Evolutionary conservation across 2,329 filamentous ascomycete genomes (phyloP).

Genomic region (Phialophora expanda): DNA sequence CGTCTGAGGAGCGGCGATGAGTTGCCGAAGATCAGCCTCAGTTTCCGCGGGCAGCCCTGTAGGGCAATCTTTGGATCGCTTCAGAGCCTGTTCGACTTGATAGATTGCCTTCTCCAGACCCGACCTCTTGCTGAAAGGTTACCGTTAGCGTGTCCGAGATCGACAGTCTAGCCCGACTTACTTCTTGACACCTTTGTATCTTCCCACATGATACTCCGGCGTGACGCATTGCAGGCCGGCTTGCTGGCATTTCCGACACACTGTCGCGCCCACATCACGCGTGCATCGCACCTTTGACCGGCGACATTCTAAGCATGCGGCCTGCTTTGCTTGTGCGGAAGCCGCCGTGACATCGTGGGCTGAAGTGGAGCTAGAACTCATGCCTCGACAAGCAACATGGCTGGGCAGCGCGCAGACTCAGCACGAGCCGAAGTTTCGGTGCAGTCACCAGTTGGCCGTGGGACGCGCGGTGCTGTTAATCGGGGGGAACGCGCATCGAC

Average conservation of each 20-base stretch:
- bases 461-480: not conserved
- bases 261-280: slow-evolving; percentile 57
- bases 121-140: slow-evolving; percentile 66
- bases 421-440: not conserved
- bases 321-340: slow-evolving; percentile 34
- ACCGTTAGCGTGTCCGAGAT: slow-evolving; percentile 27
- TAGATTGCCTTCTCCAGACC: slow-evolving; percentile 75
- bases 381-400: slow-evolving; percentile 28
- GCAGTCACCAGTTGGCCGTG: not conserved
- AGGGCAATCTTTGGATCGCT: slow-evolving; percentile 58
- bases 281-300: slow-evolving; percentile 72
- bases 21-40: slow-evolving; percentile 55
- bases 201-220: slow-evolving; percentile 73
- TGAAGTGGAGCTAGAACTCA: slow-evolving; percentile 29
- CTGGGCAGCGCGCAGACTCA: not conserved
- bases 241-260: slow-evolving; percentile 67
- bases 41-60: slow-evolving; percentile 51
- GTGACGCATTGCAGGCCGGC: slow-evolving; percentile 67
- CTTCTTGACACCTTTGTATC: slow-evolving; percentile 80
- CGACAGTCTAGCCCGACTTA: slow-evolving; percentile 47
- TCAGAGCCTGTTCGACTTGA: slow-evolving; percentile 73
- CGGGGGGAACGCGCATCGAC: not conserved
- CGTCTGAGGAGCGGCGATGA: slow-evolving; percentile 57
- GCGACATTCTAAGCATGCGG: slow-evolving; percentile 64
- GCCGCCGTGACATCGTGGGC: slow-evolving; percentile 25